A percentile compares a stretch with the other conserved stretches of the same genome.
Evolutionary conservation across 1,139 yeast genomes (phyloP).

Genomic region (Blastobotrys arbuscula): DNA sequence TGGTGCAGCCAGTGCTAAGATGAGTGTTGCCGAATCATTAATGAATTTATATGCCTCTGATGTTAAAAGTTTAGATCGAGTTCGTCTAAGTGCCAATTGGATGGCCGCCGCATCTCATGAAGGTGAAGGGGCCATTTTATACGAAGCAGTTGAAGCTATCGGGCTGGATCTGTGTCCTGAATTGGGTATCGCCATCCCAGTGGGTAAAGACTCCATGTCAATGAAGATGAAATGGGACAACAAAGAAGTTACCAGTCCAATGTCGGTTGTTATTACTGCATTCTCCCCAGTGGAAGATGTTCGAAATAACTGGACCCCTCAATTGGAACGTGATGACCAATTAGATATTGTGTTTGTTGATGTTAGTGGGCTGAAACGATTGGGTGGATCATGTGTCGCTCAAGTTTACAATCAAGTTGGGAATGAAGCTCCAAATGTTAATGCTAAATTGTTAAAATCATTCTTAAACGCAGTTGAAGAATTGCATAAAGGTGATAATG

Average conservation of each 20-base stretch:
- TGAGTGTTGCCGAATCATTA: conserved; percentile 93
- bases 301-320: conserved; percentile 93
- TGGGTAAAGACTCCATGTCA: conserved; percentile 98
- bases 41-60: conserved; percentile 89
- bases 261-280: conserved; percentile 88
- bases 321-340: conserved; percentile 44
- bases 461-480: conserved; percentile 64
- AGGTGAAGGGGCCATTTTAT: conserved; percentile 93
- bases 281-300: conserved; percentile 85
- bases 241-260: conserved; percentile 90
- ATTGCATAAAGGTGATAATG: conserved; percentile 59
- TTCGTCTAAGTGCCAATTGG: conserved; percentile 96
- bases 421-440: conserved; percentile 75
- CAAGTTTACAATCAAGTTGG: conserved; percentile 92
- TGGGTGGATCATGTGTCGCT: conserved; percentile 94
- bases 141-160: conserved; percentile 96
- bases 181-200: conserved; percentile 88
- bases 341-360: conserved; percentile 76
- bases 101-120: conserved; percentile 96
- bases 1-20: conserved; percentile 94
- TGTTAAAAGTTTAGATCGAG: conserved; percentile 63
- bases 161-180: conserved; percentile 94
- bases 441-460: conserved; percentile 53
- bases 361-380: conserved; percentile 50
- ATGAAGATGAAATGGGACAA: conserved; percentile 97